These are phyloP conservation scores for Suaeda aralocaspica DNA, from an alignment of 148 eudicot genomes.

Conservation along the genomic window DNA sequence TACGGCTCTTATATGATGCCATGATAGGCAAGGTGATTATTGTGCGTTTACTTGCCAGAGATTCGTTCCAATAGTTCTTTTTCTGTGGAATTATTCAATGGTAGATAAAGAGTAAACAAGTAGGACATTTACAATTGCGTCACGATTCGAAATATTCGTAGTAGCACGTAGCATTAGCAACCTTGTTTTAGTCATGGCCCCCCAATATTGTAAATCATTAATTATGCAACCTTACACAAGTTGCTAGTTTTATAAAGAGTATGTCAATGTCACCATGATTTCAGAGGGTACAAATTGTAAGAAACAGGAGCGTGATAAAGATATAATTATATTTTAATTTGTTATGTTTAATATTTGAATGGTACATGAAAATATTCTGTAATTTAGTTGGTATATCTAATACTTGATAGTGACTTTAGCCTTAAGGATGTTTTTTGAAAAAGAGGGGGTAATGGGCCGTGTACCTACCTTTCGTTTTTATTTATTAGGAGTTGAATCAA, in stretches of 20 bases:
- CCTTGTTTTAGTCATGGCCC: neutral
- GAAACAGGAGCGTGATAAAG: too few species aligned
- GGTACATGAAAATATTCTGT: too few species aligned
- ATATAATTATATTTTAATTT: too few species aligned
- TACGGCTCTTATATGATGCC: neutral
- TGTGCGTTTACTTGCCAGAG: neutral
- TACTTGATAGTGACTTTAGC: too few species aligned
- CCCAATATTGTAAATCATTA: neutral
- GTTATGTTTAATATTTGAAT: too few species aligned
- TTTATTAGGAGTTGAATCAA: neutral
- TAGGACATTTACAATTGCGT: slow-evolving; percentile 1
- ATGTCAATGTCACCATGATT: neutral
- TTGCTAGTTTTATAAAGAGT: neutral
- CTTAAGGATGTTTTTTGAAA: too few species aligned
- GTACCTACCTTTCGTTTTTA: neutral
- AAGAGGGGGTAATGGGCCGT: neutral
- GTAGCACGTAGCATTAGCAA: neutral
- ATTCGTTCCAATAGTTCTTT: neutral
- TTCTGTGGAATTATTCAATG: neutral
- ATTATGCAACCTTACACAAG: neutral
- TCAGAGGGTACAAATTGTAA: too few species aligned
- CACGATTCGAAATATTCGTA: neutral
- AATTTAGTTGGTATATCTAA: too few species aligned
- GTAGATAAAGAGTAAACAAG: neutral
- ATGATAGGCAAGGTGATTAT: neutral